Percentiles rank a stretch among this genome's conserved stretches.
Conservation (phyloP, 495 filamentous ascomycete species). For the Jackrogersella minutella region DNA sequence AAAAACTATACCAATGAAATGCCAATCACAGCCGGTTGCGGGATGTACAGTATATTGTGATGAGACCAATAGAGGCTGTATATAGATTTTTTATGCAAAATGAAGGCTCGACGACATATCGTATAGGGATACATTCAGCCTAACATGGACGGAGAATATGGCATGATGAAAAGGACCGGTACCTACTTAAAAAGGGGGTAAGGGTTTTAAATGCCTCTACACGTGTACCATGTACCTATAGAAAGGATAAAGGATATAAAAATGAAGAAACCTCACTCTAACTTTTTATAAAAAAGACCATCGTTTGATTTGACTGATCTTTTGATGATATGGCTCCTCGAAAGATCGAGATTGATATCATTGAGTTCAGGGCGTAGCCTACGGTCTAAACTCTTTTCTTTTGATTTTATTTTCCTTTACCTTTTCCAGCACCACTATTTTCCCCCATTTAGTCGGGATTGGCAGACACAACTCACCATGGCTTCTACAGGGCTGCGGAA, state of each 20-base stretch:
- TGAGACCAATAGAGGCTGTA: constrained; percentile 13
- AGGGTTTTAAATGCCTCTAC: neutral
- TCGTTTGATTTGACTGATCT: no score
- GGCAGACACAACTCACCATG: neutral
- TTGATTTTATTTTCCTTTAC: neutral
- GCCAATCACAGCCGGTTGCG: constrained; percentile 2
- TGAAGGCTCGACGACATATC: neutral
- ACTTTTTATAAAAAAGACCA: no score
- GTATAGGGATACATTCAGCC: neutral
- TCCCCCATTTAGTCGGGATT: neutral
- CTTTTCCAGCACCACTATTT: neutral
- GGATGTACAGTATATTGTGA: constrained; percentile 15
- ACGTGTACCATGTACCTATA: neutral
- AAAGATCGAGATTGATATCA: constrained; percentile 16
- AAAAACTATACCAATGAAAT: neutral
- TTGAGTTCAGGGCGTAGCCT: constrained; percentile 4
- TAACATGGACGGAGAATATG: neutral
- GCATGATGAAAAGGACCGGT: neutral
- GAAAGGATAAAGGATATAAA: neutral
- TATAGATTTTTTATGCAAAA: constrained; percentile 5
- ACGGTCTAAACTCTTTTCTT: neutral
- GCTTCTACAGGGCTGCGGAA: no score
- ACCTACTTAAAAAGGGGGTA: neutral
- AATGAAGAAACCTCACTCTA: constrained; percentile 32
- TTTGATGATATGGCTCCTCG: neutral